Base-by-base conservation (phyloP, 257 asterid genomes). In the Echites panduratus region DNA sequence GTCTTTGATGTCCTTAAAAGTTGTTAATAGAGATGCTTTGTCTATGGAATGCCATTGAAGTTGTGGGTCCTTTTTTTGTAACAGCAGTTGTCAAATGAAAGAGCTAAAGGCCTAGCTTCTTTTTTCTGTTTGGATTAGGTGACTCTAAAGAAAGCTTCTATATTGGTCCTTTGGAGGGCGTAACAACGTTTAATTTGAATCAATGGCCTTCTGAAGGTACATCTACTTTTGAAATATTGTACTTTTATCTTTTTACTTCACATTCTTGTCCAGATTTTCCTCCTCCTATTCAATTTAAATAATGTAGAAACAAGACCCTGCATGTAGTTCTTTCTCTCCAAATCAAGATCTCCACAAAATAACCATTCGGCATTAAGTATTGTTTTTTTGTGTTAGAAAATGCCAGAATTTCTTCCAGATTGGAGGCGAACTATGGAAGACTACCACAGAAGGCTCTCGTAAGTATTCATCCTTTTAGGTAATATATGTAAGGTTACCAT, bases 141-240 rank as follows among this genome's bases (percentile, higher is more conserved):
- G 93, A 88, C 73, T 81, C 85, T 9, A 88, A 85, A 76, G 90
- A 88, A 76, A 79, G 82, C 82, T 85, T 88, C 82, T 72, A 84
- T 41, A 71, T 88, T 70, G 90, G 93, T 41, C 77, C 90, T 71
- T 76, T 78, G 68, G 85, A 84, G 63, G 83, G 69, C 27, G 53
- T 10, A 17, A 20, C 73, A 7, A 62, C 73, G 29, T 41, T 0
- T 69, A 19, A 64, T 70, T 74, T 82, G 76, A 88, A 88, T 79
- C 93, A 88, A 76, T 88, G 93, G 90, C 89, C 93, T 47, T 54
- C 83, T 70, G 82, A 84, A 70, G 93, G 90, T 85, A 81, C 58
- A 70, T 35, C 40, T 45, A 26, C 24, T 38, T 41, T 7, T 2
- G 50, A 12, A 32, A 16, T 72, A 54, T 7, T 52, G 22, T 19